Percentiles rank a stretch among this genome's conserved stretches.
Conservation (phyloP, 345 rosid genomes). For the Lepidium didymum region DNA sequence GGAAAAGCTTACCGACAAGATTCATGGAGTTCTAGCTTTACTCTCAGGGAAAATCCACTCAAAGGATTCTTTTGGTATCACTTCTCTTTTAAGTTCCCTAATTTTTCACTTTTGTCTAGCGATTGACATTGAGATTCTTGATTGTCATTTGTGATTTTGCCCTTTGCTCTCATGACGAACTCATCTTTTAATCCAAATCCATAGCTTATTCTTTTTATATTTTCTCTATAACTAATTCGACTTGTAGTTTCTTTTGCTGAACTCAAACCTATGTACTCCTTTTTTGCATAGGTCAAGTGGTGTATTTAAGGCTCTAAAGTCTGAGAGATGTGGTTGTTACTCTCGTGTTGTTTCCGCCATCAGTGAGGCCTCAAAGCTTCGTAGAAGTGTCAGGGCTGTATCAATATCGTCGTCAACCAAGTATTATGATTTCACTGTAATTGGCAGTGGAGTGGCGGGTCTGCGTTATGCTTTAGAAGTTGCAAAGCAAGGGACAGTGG, state of each 20-base stretch:
- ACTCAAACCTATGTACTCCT: not conserved
- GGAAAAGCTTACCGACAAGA: slow-evolving; percentile 32
- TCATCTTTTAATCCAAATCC: not conserved
- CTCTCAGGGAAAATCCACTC: slow-evolving; percentile 39
- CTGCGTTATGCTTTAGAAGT: slow-evolving; percentile 92
- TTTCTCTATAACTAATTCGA: not conserved
- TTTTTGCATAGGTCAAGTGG: slow-evolving; percentile 45
- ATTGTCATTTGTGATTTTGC: not conserved
- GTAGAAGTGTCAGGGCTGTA: slow-evolving; percentile 19
- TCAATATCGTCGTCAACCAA: slow-evolving; percentile 47
- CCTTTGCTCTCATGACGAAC: slow-evolving; percentile 2
- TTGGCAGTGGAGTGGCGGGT: slow-evolving; percentile 98
- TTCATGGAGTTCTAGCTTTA: slow-evolving; percentile 35
- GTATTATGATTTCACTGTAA: slow-evolving; percentile 78
- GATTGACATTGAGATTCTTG: not conserved
- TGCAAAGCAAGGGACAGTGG: slow-evolving; percentile 85
- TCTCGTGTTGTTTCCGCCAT: slow-evolving; percentile 17
- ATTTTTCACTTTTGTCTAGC: not conserved
- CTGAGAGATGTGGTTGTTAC: slow-evolving; percentile 37
- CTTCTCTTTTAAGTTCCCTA: not conserved
- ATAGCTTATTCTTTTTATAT: not conserved
- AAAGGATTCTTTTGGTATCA: slow-evolving; percentile 59
- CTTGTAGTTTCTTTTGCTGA: not conserved
- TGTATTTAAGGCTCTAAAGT: slow-evolving; percentile 39
- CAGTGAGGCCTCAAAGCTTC: slow-evolving; percentile 27